A percentile compares a stretch with the other conserved stretches of the same genome.
Evolutionary conservation across 1,139 yeast species (phyloP).

Genomic region (Dujonia santamariae): DNA sequence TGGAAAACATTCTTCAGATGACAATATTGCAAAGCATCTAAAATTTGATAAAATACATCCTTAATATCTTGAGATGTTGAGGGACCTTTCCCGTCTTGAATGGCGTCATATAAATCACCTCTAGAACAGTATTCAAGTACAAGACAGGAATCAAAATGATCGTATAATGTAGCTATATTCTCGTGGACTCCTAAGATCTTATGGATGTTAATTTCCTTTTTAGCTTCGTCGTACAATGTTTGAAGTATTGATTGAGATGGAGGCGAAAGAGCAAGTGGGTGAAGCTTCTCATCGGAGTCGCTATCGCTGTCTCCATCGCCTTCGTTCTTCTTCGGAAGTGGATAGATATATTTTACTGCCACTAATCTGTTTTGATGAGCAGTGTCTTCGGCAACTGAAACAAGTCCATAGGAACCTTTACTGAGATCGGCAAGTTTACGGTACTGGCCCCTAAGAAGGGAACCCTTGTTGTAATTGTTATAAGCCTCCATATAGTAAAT

Average conservation of each 20-base stretch:
- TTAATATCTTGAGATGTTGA: conserved; percentile 70
- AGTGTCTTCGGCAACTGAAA: conserved; percentile 79
- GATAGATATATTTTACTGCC: conserved; percentile 80
- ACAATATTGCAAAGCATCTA: conserved; percentile 75
- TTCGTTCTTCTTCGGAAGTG: conserved; percentile 34
- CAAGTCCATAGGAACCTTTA: conserved; percentile 93
- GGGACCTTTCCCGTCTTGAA: conserved; percentile 79
- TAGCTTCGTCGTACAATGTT: conserved; percentile 58
- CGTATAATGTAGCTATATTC: conserved; percentile 65
- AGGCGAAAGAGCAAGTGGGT: conserved; percentile 3
- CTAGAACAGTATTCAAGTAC: conserved; percentile 84
- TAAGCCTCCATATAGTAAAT: conserved; percentile 49
- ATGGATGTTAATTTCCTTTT: conserved; percentile 77
- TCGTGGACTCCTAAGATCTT: conserved; percentile 62
- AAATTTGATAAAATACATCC: conserved; percentile 71
- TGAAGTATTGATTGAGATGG: conserved; percentile 23
- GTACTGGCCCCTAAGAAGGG: conserved; percentile 61
- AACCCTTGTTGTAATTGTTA: conserved; percentile 58
- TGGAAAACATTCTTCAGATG: conserved; percentile 75
- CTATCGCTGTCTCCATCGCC: conserved; percentile 9
- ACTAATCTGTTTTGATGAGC: conserved; percentile 51
- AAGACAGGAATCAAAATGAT: conserved; percentile 77
- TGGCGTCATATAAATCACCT: conserved; percentile 94
- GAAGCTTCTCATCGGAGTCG: conserved; percentile 1
- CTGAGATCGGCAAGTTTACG: conserved; percentile 73